These are phyloP conservation scores for Stereocaulon alpinum DNA, from an alignment of 495 filamentous ascomycete species.

Conservation along the genomic window DNA sequence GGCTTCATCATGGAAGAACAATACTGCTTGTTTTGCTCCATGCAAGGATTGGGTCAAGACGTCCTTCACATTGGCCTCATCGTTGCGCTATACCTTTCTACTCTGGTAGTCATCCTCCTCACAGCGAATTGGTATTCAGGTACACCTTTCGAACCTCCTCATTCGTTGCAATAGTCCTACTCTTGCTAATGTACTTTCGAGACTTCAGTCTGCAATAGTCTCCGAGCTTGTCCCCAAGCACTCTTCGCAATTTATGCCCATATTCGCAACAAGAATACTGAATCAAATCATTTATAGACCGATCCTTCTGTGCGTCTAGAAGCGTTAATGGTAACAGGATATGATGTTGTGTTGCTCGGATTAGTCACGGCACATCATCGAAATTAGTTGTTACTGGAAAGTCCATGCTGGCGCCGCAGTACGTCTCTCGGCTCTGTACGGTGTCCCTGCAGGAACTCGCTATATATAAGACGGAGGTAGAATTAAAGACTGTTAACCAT, in stretches of 20 bases:
- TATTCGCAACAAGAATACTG: too few relatives aligned
- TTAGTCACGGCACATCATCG: neutral
- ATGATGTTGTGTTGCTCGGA: neutral
- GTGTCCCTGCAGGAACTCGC: too few relatives aligned
- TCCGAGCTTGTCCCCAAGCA: too few relatives aligned
- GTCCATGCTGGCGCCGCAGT: neutral
- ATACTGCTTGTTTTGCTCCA: too few relatives aligned
- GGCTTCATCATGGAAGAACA: slow-evolving; percentile 80
- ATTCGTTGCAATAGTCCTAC: neutral
- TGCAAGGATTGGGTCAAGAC: slow-evolving; percentile 90
- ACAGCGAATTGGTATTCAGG: slow-evolving; percentile 55
- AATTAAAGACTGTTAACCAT: too few relatives aligned
- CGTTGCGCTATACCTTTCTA: slow-evolving; percentile 68
- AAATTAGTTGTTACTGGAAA: neutral
- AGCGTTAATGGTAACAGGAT: neutral
- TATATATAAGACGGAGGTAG: too few relatives aligned
- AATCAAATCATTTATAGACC: neutral
- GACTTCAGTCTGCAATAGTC: neutral
- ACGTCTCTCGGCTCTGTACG: too few relatives aligned
- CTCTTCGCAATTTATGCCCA: too few relatives aligned
- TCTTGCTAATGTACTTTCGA: neutral
- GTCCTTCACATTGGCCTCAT: slow-evolving; percentile 76
- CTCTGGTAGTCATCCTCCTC: slow-evolving; percentile 59
- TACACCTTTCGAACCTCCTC: slow-evolving; percentile 76
- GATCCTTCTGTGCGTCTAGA: neutral